Evolutionary conservation across 106 monocot genomes (phyloP).

Genomic region (Phalaenopsis aphrodite): DNA sequence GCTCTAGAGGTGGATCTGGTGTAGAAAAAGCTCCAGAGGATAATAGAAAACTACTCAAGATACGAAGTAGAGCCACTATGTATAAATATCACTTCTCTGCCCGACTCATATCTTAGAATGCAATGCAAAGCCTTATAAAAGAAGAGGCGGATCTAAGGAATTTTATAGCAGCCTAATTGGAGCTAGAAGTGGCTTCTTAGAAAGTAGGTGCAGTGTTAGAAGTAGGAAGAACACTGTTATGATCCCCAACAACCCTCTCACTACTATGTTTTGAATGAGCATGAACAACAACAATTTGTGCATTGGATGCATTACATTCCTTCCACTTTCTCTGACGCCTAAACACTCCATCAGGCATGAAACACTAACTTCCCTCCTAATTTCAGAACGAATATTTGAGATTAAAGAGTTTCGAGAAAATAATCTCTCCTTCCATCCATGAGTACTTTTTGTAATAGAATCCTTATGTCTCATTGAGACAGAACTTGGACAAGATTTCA

Average conservation of each 20-base stretch:
- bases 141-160: not conserved
- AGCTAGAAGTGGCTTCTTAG: constrained; percentile 16
- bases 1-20: too few species aligned
- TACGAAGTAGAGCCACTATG: too few species aligned
- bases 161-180: constrained; percentile 13
- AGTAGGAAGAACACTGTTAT: constrained; percentile 9
- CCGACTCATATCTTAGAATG: too few species aligned
- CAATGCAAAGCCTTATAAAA: too few species aligned
- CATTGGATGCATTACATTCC: constrained; percentile 9
- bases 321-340: constrained; percentile 40
- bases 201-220: constrained; percentile 12
- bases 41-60: too few species aligned
- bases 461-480: constrained; percentile 70
- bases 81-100: too few species aligned
- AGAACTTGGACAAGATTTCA: constrained; percentile 58
- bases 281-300: constrained; percentile 3
- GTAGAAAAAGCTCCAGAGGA: too few species aligned
- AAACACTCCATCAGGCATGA: constrained; percentile 66
- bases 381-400: constrained; percentile 66
- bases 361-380: constrained; percentile 59
- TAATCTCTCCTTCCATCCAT: constrained; percentile 73
- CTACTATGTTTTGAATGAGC: constrained; percentile 8
- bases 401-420: constrained; percentile 49
- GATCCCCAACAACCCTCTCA: constrained; percentile 17
- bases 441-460: constrained; percentile 60